Conservation (phyloP, 1,284 basidiomycete genomes). For the Melanopsichium pennsylvanicum region DNA sequence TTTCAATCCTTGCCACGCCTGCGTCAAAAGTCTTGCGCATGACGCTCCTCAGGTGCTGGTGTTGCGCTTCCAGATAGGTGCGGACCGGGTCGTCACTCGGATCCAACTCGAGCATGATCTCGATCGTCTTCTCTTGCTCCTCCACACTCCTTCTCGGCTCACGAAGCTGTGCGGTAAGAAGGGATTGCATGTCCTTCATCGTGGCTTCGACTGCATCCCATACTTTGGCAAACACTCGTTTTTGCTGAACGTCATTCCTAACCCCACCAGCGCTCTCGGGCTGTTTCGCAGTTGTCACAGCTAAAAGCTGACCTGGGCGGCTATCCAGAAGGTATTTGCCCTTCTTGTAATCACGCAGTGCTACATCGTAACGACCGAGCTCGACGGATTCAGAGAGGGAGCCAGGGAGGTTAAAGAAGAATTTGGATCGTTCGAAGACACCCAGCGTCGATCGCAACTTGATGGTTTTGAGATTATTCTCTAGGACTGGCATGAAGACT, state of each 20-base stretch:
- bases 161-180: slow-evolving; percentile 79
- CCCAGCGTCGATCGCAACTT: slow-evolving; percentile 90
- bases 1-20: slow-evolving; percentile 31
- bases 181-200: slow-evolving; percentile 86
- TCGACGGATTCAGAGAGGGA: slow-evolving; percentile 88
- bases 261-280: slow-evolving; percentile 23
- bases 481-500: slow-evolving; percentile 93
- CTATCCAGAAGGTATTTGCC: slow-evolving; percentile 89
- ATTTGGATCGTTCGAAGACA: slow-evolving; percentile 95
- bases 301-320: slow-evolving; percentile 80
- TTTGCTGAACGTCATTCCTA: slow-evolving; percentile 70
- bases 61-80: slow-evolving; percentile 92
- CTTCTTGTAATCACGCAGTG: slow-evolving; percentile 95
- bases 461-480: slow-evolving; percentile 92
- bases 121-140: slow-evolving; percentile 95
- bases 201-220: slow-evolving; percentile 95
- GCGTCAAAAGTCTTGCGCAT: slow-evolving; percentile 76
- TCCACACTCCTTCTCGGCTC: slow-evolving; percentile 82
- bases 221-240: slow-evolving; percentile 91
- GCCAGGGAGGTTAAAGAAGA: slow-evolving; percentile 96
- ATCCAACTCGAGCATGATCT: slow-evolving; percentile 70
- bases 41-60: slow-evolving; percentile 80
- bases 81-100: slow-evolving; percentile 75
- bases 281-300: slow-evolving; percentile 67
- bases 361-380: slow-evolving; percentile 81